These are phyloP conservation scores for Ogataea methanolica DNA, from an alignment of 805 yeast species.

Conservation along the genomic window DNA sequence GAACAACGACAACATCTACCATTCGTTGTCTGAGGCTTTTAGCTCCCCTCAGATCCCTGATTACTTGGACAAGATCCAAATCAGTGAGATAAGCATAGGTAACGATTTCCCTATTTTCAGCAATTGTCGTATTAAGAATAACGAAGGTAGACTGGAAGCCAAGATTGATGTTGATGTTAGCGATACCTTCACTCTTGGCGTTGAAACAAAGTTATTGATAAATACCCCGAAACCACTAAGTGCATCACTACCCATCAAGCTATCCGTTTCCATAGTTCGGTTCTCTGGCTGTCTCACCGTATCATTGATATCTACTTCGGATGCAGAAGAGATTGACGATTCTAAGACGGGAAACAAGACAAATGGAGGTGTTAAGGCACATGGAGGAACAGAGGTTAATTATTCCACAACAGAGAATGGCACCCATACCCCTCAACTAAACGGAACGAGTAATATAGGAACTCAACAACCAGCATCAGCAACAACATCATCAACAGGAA, in stretches of 20 bases:
- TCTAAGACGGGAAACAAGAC: constrained; percentile 5
- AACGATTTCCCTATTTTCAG: constrained; percentile 94
- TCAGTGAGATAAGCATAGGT: constrained; percentile 89
- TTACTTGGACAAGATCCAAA: constrained; percentile 68
- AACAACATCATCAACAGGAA: background rate
- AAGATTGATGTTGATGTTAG: constrained; percentile 87
- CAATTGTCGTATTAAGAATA: constrained; percentile 71
- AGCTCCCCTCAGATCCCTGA: constrained; percentile 66
- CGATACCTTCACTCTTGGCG: constrained; percentile 81
- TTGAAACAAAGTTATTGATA: constrained; percentile 71
- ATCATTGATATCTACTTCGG: constrained; percentile 47
- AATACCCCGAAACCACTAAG: constrained; percentile 81
- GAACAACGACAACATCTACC: constrained; percentile 76
- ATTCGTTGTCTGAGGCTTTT: constrained; percentile 67
- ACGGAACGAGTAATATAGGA: too few species aligned
- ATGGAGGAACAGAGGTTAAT: constrained; percentile 3
- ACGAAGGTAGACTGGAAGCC: constrained; percentile 63
- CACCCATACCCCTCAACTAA: background rate
- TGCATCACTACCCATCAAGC: constrained; percentile 80
- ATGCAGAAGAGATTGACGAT: constrained; percentile 20
- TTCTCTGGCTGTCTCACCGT: constrained; percentile 88
- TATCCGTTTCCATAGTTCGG: constrained; percentile 83
- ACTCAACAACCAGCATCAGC: background rate
- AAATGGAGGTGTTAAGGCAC: too few species aligned
- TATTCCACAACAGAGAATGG: constrained; percentile 8